phyloP scores from a whole-genome alignment of 495 filamentous ascomycete genomes.

The Hyaloscypha bicolor region DNA sequence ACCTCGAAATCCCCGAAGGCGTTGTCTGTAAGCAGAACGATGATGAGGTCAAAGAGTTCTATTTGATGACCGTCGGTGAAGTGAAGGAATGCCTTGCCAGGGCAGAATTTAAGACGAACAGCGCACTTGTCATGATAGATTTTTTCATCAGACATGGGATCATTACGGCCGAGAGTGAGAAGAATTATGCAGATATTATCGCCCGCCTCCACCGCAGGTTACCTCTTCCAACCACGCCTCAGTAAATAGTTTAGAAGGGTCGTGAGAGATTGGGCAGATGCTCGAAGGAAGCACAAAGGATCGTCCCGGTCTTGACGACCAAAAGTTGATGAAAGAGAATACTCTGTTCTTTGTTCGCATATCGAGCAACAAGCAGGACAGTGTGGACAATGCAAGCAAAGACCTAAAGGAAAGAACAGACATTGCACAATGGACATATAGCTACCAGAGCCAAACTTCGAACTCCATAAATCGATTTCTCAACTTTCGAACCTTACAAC shows the following conservation, averaged over 20 bases:
- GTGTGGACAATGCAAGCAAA: constrained; percentile 2
- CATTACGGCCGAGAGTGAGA: constrained; percentile 52
- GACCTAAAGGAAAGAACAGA: neutral
- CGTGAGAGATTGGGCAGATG: neutral
- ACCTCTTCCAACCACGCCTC: constrained; percentile 19
- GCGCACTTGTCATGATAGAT: constrained; percentile 50
- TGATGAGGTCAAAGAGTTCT: constrained; percentile 55
- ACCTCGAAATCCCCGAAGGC: constrained; percentile 45
- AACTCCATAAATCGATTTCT: neutral
- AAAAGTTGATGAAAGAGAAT: neutral
- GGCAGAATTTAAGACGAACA: constrained; percentile 57
- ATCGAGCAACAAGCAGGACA: neutral
- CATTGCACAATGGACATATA: neutral
- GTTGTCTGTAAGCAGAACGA: constrained; percentile 48
- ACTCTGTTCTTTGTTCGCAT: neutral
- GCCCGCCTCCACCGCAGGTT: constrained; percentile 44
- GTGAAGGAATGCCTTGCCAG: constrained; percentile 44
- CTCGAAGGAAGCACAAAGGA: neutral
- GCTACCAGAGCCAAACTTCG: neutral
- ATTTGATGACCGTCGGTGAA: constrained; percentile 48
- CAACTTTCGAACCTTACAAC: neutral
- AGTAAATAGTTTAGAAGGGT: neutral
- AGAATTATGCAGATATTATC: constrained; percentile 50
- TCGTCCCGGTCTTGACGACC: neutral
- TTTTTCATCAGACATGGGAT: constrained; percentile 59